phyloP scores from a whole-genome alignment of 2,329 filamentous ascomycete genomes.

The Teratosphaeria epicoccoides region DNA sequence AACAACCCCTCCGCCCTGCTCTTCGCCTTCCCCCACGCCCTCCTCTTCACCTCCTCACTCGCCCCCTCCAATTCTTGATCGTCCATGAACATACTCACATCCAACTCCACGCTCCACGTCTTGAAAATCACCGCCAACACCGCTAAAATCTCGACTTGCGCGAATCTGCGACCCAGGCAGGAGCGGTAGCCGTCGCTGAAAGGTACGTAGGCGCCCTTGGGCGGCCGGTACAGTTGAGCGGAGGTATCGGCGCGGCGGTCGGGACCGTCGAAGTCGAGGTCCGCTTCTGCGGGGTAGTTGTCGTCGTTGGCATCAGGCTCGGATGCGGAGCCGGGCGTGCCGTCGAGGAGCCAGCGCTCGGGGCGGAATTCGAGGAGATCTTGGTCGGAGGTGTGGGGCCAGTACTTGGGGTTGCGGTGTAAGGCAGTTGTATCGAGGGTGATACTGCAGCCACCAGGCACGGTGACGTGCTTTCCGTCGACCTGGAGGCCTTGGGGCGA shows the following conservation, averaged over 20 bases:
- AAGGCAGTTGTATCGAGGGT: conserved; percentile 45
- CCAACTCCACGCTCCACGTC: conserved; percentile 58
- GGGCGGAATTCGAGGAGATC: conserved; percentile 61
- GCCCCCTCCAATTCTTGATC: conserved; percentile 32
- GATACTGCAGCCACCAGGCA: conserved; percentile 49
- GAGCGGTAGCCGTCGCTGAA: conserved; percentile 47
- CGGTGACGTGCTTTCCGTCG: conserved; percentile 45
- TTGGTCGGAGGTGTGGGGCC: conserved; percentile 45
- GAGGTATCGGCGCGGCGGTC: conserved; percentile 49
- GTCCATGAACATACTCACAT: conserved; percentile 41
- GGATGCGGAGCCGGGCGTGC: conserved; percentile 13
- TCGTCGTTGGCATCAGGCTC: conserved; percentile 21
- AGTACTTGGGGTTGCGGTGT: conserved; percentile 62
- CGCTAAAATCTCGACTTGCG: conserved; percentile 46
- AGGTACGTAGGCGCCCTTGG: conserved; percentile 43
- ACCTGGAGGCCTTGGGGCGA: conserved; percentile 47
- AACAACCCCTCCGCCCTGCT: conserved; percentile 44
- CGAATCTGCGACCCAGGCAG: conserved; percentile 46
- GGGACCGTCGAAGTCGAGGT: conserved; percentile 42
- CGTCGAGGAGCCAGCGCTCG: conserved; percentile 55
- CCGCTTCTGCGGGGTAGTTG: conserved; percentile 26
- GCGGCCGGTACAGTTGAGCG: conserved; percentile 48
- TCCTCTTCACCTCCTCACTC: conserved; percentile 39
- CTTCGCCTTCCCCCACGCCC: conserved; percentile 53
- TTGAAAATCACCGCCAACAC: conserved; percentile 43